Evolutionary conservation across 2,329 filamentous ascomycete genomes (phyloP), one percentile per base, ranked within the genome.

Genomic region (Colletotrichum tamarilloi): DNA sequence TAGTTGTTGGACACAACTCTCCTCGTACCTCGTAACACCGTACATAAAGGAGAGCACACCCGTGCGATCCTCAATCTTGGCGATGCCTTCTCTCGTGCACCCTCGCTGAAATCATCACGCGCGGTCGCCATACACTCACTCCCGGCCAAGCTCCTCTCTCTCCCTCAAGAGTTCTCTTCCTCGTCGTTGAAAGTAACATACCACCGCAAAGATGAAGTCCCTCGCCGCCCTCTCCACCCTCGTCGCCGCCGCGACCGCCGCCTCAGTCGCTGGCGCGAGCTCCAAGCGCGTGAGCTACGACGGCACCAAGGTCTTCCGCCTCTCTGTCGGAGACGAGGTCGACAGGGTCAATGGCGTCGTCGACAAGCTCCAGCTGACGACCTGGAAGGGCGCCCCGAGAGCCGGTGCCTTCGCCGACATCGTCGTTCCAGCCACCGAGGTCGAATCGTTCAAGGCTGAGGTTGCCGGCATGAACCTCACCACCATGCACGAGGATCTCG

Each of bases 251-350:
- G 72, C 72, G 30, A 63, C 72, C 8, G 72, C 72, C 24, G 72
- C 73, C 53, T 60, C 68, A n/a, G 55, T 73, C 32, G 74, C 67
- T 11, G 55, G 7, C 16, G 67, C 9, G 19, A 28, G 55, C 67
- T 11, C 42, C 8, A 59, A 72, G 60, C 64, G 64, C 49, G 79
- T 84, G 11, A 82, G 82, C 1, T 87, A 87, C 71, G 79, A 84
- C 66, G 85, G 85, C 14, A 85, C 84, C 79, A 85, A 85, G 75
- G 85, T 85, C 46, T 82, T 84, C 67, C 84, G 85, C 11, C 77
- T 87, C n/a, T 77, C 82, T 8, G 81, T 83, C 46, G 79, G 79
- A 22, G 74, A 81, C 56, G 76, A 83, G 62, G 78, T 79, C 24
- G 77, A 76, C 68, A 76, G 76, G 24, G 75, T 85, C 63, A 80